Conservation (phyloP, 495 filamentous ascomycete species). For the Penicillium maclennaniae region DNA sequence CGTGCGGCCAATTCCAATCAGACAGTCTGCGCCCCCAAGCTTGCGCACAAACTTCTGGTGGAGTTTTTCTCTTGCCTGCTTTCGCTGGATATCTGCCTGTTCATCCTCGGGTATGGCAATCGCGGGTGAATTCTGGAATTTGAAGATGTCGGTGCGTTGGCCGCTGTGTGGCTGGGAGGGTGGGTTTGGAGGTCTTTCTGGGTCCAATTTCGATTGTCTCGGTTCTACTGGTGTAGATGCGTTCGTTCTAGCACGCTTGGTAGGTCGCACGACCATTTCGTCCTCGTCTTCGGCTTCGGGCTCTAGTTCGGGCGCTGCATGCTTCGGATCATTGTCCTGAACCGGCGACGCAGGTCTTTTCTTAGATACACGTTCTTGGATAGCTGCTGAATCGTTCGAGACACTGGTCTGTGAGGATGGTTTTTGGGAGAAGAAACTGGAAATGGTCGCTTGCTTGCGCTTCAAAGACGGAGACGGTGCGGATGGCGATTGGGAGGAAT, state of each 20-base stretch:
- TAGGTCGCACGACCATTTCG: conserved; percentile 37
- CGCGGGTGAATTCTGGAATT: conserved; percentile 39
- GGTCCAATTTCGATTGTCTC: conserved; percentile 11
- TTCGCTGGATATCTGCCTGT: conserved; percentile 41
- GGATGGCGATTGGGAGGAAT: conserved; percentile 37
- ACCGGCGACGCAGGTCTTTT: conserved; percentile 16
- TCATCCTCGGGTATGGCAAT: conserved; percentile 31
- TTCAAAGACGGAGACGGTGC: conserved; percentile 38
- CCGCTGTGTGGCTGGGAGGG: conserved; percentile 22
- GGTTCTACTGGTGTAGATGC: conserved; percentile 12
- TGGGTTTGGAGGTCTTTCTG: conserved; percentile 10
- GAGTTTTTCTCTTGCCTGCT: conserved; percentile 60
- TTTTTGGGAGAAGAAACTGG: conserved; percentile 78
- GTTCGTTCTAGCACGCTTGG: conserved; percentile 36
- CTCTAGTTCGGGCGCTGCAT: conserved; percentile 17
- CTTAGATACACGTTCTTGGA: conserved; percentile 8
- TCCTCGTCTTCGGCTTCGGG: conserved; percentile 33
- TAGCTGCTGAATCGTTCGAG: conserved; percentile 10
- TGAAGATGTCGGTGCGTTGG: conserved; percentile 38
- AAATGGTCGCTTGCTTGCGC: conserved; percentile 75
- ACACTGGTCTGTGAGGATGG: conserved; percentile 28
- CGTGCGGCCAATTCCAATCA: conserved; percentile 62
- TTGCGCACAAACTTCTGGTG: conserved; percentile 88
- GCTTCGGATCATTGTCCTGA: conserved; percentile 11
- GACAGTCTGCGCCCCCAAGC: conserved; percentile 77